Evolutionary conservation across 2,329 filamentous ascomycete species (phyloP), one percentile per base, ranked within the genome.

Genomic region (Ceratocystiopsis sp.): DNA sequence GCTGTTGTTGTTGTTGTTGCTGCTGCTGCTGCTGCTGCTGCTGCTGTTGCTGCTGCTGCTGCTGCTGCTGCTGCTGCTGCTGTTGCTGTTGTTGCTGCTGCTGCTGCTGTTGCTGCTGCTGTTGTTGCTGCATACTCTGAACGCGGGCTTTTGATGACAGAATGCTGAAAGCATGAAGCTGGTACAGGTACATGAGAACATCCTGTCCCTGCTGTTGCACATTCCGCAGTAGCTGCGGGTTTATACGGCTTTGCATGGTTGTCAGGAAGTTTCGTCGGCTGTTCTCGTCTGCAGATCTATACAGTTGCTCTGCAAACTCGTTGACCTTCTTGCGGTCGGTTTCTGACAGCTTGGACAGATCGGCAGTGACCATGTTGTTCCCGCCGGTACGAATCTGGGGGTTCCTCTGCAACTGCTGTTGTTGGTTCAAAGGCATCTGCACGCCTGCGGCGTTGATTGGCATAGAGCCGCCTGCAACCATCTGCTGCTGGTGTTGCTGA

Each of bases 181-280:
- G 67, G 38, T 64, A 75, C 45, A 62, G 69, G 45, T 66, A 57
- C 17, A 69, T 45, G 3, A 72, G 46, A 0, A 67, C 69, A 48
- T 78, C 73, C 35, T 65, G 61, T 4, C 61, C 61, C 37, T 66
- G 61, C 0, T 57, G 51, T 37, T 66, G 61, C 17, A 69, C 57
- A 19, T 68, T 65, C 40, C 58, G 53, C 9, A 67, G 51, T 5
- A 64, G 51, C 40, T 68, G 64, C 1, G 58, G 59, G 3, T 51
- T 49, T 48, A 67, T 54, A 35, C 55, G 61, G 17, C 44, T 44
- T 40, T 64, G 59, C 6, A 73, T 53, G 10, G 56, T 50, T 2
- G 61, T 46, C 25, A 68, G 59, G 16, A 67, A 51, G 3, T 60
- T 57, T 21, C 58, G 56, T 50, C 68, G 73, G 6, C 66, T 59